Evolutionary conservation across 306 rosid species (phyloP).

Genomic region (Rosa persica): DNA sequence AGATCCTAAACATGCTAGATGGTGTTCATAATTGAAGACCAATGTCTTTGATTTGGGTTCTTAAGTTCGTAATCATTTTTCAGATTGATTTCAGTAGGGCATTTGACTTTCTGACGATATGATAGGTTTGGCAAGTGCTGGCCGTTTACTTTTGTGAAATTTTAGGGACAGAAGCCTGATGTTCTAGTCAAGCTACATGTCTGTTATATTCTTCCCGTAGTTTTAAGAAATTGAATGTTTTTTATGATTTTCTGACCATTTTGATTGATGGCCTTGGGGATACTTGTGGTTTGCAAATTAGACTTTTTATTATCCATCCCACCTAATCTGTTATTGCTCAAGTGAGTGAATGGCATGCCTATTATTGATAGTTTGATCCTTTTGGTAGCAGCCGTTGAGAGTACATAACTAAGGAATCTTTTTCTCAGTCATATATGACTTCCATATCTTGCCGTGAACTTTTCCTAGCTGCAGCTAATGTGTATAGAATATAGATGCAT

Average conservation of each 20-base stretch:
- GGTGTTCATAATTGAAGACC: background rate
- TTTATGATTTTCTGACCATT: background rate
- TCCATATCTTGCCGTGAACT: background rate
- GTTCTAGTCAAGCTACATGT: background rate
- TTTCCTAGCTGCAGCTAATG: background rate
- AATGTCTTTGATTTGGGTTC: background rate
- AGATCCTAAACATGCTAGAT: background rate
- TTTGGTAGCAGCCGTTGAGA: background rate
- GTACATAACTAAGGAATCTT: background rate
- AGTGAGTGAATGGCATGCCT: background rate
- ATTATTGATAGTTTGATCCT: background rate
- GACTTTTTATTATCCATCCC: background rate
- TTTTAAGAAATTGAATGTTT: background rate
- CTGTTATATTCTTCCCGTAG: background rate
- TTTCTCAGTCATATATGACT: background rate
- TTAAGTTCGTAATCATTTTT: background rate
- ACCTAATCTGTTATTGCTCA: background rate
- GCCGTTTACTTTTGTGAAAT: background rate
- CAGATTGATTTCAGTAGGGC: background rate
- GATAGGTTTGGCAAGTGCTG: background rate
- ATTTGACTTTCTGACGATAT: background rate
- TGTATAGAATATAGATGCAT: background rate
- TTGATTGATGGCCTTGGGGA: conserved; percentile 5
- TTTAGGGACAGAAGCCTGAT: background rate
- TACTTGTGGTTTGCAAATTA: background rate